A percentile compares a stretch with the other conserved stretches of the same genome.
Evolutionary conservation across 768 basidiomycete species (phyloP).

Genomic region (Russula griseocarnosa): DNA sequence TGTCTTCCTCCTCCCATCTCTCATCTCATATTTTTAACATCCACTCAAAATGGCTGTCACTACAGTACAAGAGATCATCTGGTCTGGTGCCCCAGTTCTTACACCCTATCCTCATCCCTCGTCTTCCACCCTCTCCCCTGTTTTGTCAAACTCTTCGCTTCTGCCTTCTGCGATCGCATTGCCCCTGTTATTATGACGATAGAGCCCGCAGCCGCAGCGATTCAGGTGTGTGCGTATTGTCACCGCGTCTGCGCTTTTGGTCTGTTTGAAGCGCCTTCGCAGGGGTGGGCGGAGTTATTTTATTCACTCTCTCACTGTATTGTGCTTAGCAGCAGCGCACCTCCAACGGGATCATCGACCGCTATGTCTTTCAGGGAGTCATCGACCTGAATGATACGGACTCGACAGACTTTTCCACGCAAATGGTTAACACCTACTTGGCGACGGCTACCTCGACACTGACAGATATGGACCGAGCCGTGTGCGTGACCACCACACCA

Average conservation of each 20-base stretch:
- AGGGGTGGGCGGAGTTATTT: not conserved
- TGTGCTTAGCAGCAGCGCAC: not conserved
- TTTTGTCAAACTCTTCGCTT: not conserved
- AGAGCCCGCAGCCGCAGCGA: not conserved
- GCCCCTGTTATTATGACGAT: not conserved
- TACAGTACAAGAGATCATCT: too few species aligned
- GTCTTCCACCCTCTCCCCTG: not conserved
- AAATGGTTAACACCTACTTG: conserved; percentile 18
- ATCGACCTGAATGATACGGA: conserved; percentile 14
- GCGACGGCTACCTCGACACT: conserved; percentile 14
- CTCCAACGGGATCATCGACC: conserved; percentile 15
- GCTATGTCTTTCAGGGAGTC: conserved; percentile 14
- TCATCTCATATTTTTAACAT: too few species aligned
- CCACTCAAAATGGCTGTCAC: too few species aligned
- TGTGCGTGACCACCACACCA: conserved; percentile 7
- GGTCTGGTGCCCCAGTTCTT: too few species aligned
- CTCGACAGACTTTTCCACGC: conserved; percentile 21
- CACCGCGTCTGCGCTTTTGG: not conserved
- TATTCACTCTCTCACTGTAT: not conserved
- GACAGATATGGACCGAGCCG: conserved; percentile 14
- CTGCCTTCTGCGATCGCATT: not conserved
- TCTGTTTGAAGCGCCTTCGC: not conserved
- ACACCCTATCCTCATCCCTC: too few species aligned
- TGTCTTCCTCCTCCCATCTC: too few species aligned
- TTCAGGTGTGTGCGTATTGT: not conserved